Evolutionary conservation across 2,329 filamentous ascomycete species (phyloP), one percentile per base, ranked within the genome.

Genomic region (Aphanoascus verrucosus): DNA sequence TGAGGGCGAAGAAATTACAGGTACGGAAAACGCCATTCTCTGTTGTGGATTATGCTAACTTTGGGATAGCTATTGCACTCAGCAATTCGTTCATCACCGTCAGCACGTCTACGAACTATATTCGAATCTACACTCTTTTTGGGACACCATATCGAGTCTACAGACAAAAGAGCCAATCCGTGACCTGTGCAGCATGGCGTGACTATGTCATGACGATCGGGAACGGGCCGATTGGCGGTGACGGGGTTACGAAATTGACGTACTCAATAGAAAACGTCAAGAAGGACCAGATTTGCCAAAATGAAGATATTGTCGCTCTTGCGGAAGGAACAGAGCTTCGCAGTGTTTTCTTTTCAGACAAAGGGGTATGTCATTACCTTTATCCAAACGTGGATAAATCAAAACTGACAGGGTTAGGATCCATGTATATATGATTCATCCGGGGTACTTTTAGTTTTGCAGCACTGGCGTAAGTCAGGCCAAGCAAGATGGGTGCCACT

Each of bases 161-260:
- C 68, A 79, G 93, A 20, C 89, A 94, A 58, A 97, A 97, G 74
- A 90, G 85, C 69, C 90, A 91, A 1, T 86, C 88, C 49, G 89
- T 98, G 17, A 93, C 89, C 0, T 98, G 93, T 64, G 88, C 89
- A 0, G 91, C 88, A 61, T 97, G 88, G 87, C 80, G 85, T 59
- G 89, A 98, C 73, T 97, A 97, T 67, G 84, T 98, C n/a, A 79
- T 97, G 65, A 96, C 90, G 0, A 81, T 98, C 60, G 91, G 91
- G 52, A 98, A 98, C 62, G 94, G 94, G 0, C 82, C 93, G 0
- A 79, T 94, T 34, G 83, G 83, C 11, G 80, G 83, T 8, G 84
- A 93, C 64, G 91, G 93, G 15, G 80, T 77, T 54, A 83, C 88
- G 0, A 83, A 84, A 42, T 77, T 98, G 23, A 74, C 87, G 7